Evolutionary conservation across 2,329 filamentous ascomycete genomes (phyloP).

Genomic region (Parastagonospora avenae): DNA sequence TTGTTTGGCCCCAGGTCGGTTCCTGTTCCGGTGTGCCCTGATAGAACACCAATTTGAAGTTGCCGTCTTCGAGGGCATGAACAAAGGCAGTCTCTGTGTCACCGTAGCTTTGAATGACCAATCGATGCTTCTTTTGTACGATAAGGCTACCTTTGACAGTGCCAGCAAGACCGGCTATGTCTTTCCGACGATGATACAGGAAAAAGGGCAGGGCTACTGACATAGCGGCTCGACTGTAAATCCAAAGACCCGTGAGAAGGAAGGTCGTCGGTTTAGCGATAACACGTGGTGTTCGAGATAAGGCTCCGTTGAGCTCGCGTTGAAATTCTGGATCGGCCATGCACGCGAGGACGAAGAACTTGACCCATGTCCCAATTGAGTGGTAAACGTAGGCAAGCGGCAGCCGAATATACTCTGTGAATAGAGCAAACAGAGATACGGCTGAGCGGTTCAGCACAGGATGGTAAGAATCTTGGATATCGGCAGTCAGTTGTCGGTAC

Average conservation of each 20-base stretch:
- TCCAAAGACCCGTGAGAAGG: slow-evolving; percentile 55
- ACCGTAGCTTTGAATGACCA: slow-evolving; percentile 55
- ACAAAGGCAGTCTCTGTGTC: slow-evolving; percentile 58
- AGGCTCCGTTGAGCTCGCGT: slow-evolving; percentile 55
- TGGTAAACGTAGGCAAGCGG: slow-evolving; percentile 52
- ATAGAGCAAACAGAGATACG: slow-evolving; percentile 26
- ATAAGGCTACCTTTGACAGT: slow-evolving; percentile 57
- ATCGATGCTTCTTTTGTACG: slow-evolving; percentile 52
- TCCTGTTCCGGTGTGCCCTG: slow-evolving; percentile 49
- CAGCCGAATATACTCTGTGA: slow-evolving; percentile 34
- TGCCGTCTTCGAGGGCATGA: slow-evolving; percentile 42
- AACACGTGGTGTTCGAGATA: slow-evolving; percentile 41
- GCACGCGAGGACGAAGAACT: slow-evolving; percentile 57
- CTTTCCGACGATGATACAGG: slow-evolving; percentile 55
- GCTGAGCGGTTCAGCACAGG: slow-evolving; percentile 37
- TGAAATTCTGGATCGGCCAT: slow-evolving; percentile 60
- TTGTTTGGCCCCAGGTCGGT: slow-evolving; percentile 51
- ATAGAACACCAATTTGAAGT: slow-evolving; percentile 47
- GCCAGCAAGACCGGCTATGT: slow-evolving; percentile 54
- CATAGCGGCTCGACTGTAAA: slow-evolving; percentile 53
- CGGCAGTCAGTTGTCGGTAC: slow-evolving; percentile 39
- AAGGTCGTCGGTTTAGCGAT: slow-evolving; percentile 48
- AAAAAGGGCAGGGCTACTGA: slow-evolving; percentile 54
- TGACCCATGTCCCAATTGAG: slow-evolving; percentile 50
- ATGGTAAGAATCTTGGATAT: slow-evolving; percentile 39